These are phyloP conservation scores for Podospora anserina DNA, from an alignment of 495 filamentous ascomycete species.

Conservation along the genomic window DNA sequence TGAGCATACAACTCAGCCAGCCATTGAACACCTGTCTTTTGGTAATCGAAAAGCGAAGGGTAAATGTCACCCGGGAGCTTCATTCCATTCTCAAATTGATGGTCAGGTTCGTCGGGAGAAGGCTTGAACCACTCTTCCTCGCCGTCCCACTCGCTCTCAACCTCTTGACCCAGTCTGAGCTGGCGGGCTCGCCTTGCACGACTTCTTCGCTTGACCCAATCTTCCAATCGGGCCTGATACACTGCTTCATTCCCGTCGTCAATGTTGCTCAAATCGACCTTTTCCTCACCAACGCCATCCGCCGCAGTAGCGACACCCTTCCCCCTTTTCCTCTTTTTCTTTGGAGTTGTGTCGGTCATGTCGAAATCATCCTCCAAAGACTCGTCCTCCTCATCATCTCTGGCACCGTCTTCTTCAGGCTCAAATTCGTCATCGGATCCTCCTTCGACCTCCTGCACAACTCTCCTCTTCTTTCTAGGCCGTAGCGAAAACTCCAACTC, in stretches of 20 bases:
- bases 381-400: conserved; percentile 31
- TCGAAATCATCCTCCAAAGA: conserved; percentile 38
- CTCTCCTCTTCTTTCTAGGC: conserved; percentile 46
- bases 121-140: conserved; percentile 79
- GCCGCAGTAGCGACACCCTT: conserved; percentile 32
- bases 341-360: conserved; percentile 32
- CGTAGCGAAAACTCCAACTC: conserved; percentile 51
- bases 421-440: conserved; percentile 47
- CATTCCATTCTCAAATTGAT: conserved; percentile 68
- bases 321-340: conserved; percentile 42
- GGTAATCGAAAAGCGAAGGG: conserved; percentile 87
- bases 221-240: conserved; percentile 71
- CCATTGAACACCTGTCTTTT: conserved; percentile 94
- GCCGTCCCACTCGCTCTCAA: conserved; percentile 36
- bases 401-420: conserved; percentile 30
- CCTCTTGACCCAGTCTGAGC: conserved; percentile 32
- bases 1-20: conserved; percentile 89
- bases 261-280: conserved; percentile 68
- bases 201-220: conserved; percentile 69
- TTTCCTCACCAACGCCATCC: conserved; percentile 32
- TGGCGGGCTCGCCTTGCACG: conserved; percentile 55
- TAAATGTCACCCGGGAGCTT: conserved; percentile 87
- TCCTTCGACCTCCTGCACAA: conserved; percentile 22
- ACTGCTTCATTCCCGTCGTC: conserved; percentile 89
- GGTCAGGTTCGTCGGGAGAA: conserved; percentile 73